Evolutionary conservation across 345 rosid species (phyloP).

Genomic region (Eucalyptus decipiens): DNA sequence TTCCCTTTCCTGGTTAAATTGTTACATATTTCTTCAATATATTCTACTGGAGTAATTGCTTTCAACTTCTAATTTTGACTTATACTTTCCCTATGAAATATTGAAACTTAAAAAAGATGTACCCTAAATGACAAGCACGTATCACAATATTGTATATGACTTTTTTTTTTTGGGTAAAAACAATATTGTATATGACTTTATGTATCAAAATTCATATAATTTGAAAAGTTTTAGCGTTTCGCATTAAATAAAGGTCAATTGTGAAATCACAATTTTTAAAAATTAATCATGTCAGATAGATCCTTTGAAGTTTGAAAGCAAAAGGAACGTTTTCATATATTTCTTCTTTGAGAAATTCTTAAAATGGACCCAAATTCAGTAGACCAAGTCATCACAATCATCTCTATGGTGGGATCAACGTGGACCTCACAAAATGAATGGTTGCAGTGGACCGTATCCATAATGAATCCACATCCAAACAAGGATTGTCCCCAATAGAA

Average conservation of each 20-base stretch:
- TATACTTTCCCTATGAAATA: not conserved
- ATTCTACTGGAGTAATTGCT: not conserved
- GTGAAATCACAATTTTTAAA: not conserved
- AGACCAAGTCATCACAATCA: not conserved
- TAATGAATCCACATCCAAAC: not conserved
- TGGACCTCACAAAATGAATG: not conserved
- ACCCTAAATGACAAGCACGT: not conserved
- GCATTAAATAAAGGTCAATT: not conserved
- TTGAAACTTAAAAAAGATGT: not conserved
- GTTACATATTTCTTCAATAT: not conserved
- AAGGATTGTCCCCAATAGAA: not conserved
- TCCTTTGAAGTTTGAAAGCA: not conserved
- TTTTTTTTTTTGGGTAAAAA: too few relatives aligned
- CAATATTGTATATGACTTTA: not conserved
- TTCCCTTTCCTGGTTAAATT: not conserved
- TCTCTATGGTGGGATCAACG: not conserved
- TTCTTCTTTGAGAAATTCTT: not conserved
- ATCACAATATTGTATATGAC: not conserved
- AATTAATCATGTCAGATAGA: not conserved
- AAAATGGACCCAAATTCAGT: accelerated
- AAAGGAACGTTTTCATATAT: accelerated
- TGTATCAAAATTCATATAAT: not conserved
- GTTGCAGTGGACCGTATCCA: not conserved
- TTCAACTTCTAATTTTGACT: not conserved
- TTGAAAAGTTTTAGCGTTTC: not conserved